Conservation (phyloP, 2,329 filamentous ascomycete species). For the Pseudogymnoascus sp. region DNA sequence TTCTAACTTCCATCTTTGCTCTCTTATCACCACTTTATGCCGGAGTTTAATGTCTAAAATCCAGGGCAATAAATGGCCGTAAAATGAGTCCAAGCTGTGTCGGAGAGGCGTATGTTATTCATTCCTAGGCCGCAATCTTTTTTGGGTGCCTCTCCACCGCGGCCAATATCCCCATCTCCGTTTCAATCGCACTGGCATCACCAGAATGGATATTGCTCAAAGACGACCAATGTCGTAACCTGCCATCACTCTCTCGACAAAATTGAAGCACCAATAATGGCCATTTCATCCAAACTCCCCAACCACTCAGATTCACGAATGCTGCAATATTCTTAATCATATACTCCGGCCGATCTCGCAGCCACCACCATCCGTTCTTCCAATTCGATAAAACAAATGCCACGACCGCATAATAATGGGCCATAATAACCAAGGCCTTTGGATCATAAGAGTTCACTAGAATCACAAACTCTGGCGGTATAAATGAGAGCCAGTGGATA, state of each 20-base stretch:
- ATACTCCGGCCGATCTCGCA: slow-evolving; percentile 16
- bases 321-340: slow-evolving; percentile 17
- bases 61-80: background rate
- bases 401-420: slow-evolving; percentile 17
- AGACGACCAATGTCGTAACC: background rate
- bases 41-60: background rate
- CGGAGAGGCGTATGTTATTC: background rate
- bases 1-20: background rate
- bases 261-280: slow-evolving; percentile 7
- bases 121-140: background rate
- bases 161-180: slow-evolving; percentile 1
- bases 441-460: slow-evolving; percentile 15
- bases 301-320: slow-evolving; percentile 7
- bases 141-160: background rate
- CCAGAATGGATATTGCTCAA: background rate
- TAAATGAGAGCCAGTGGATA: slow-evolving; percentile 16
- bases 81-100: background rate
- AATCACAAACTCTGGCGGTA: slow-evolving; percentile 13
- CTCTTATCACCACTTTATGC: background rate
- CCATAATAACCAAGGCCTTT: slow-evolving; percentile 15
- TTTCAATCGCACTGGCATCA: background rate
- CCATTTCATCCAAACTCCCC: slow-evolving; percentile 17
- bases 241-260: background rate
- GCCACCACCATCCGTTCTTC: slow-evolving; percentile 16
- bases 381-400: slow-evolving; percentile 13